These are phyloP conservation scores for Venturia pyrina DNA, from an alignment of 2,329 filamentous ascomycete genomes.

Conservation along the genomic window DNA sequence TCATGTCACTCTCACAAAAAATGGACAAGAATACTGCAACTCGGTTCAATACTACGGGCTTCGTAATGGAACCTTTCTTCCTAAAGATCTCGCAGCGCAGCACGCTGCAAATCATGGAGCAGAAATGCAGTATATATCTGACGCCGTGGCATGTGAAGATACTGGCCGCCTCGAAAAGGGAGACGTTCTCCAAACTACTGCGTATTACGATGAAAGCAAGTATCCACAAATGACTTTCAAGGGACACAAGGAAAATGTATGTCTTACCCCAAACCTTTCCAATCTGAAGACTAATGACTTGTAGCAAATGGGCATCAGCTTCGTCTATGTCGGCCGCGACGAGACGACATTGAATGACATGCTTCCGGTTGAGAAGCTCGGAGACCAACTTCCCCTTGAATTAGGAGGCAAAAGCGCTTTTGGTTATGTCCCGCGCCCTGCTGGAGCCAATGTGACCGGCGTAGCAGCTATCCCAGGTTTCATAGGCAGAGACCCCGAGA, in stretches of 20 bases:
- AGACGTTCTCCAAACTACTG: neutral
- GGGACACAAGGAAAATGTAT: conserved; percentile 6
- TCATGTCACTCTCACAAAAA: neutral
- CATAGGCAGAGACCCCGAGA: neutral
- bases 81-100: neutral
- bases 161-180: conserved; percentile 9
- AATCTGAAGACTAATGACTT: neutral
- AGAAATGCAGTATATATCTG: conserved; percentile 10
- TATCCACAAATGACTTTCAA: conserved; percentile 9
- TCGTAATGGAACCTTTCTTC: neutral
- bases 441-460: neutral
- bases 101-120: neutral
- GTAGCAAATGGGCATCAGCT: conserved; percentile 12
- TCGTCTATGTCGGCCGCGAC: conserved; percentile 9
- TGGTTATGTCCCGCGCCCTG: neutral
- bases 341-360: neutral
- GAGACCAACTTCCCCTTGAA: neutral
- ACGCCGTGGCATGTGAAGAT: conserved; percentile 6
- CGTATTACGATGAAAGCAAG: conserved; percentile 5
- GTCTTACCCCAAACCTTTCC: neutral
- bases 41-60: conserved; percentile 11
- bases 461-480: neutral
- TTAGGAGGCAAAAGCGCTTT: neutral
- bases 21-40: conserved; percentile 9
- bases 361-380: neutral